Percentiles rank a stretch among this genome's conserved stretches.
Evolutionary conservation across 176 grass and related monocot species (phyloP).

Genomic region (Musa acuminata): DNA sequence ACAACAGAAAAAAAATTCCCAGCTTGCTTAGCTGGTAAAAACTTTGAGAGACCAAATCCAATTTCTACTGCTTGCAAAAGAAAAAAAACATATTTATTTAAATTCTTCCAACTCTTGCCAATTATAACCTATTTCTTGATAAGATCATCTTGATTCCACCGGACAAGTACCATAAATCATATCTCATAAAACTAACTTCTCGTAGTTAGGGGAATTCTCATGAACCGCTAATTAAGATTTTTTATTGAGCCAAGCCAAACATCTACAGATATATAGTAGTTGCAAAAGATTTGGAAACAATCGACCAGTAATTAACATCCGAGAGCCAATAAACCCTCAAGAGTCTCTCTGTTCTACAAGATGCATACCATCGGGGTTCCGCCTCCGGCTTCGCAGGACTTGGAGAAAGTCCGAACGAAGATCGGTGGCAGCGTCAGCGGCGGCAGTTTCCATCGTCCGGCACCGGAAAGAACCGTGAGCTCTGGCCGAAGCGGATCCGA

Average conservation of each 20-base stretch:
- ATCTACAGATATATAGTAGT: too few species aligned
- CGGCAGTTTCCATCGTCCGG: background rate
- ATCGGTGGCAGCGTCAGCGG: constrained; percentile 5
- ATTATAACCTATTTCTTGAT: background rate
- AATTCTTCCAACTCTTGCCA: background rate
- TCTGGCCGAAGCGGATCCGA: background rate
- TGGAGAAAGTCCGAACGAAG: constrained; percentile 37
- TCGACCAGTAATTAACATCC: too few species aligned
- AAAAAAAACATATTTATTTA: background rate
- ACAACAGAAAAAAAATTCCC: too few species aligned
- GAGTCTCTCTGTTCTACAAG: background rate
- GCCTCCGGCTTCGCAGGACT: constrained; percentile 47
- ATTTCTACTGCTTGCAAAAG: too few species aligned
- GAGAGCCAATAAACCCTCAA: too few species aligned
- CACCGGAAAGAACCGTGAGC: background rate
- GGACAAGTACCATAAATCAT: background rate
- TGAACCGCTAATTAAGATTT: too few species aligned
- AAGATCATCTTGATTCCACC: background rate
- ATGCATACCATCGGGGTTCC: constrained; percentile 20
- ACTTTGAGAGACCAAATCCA: too few species aligned
- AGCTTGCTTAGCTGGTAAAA: background rate
- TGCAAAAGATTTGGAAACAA: too few species aligned
- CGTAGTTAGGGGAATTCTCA: too few species aligned
- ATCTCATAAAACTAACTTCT: background rate
- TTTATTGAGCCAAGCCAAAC: too few species aligned